These are phyloP conservation scores for Colletotrichum tamarilloi DNA, from an alignment of 2,329 filamentous ascomycete species.

Conservation along the genomic window DNA sequence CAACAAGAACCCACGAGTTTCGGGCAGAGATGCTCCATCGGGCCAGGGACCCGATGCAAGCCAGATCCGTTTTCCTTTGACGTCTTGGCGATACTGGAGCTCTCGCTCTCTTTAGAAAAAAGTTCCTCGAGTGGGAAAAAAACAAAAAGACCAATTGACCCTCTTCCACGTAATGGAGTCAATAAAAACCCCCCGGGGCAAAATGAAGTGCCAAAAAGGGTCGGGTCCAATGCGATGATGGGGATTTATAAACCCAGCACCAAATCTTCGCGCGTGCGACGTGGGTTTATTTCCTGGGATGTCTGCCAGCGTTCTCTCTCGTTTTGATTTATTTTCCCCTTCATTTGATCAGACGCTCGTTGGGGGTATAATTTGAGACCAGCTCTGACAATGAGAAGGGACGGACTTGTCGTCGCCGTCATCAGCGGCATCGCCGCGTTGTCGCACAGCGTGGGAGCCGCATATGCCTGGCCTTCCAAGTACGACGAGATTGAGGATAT, in stretches of 20 bases:
- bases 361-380: background rate
- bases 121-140: too few species aligned
- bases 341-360: background rate
- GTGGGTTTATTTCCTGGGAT: background rate
- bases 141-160: background rate
- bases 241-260: background rate
- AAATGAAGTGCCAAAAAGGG: background rate
- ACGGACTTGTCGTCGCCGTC: background rate
- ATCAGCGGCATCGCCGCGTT: background rate
- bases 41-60: conserved; percentile 26
- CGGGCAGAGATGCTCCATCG: conserved; percentile 22
- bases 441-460: background rate
- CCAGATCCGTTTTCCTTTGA: conserved; percentile 8
- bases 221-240: conserved; percentile 17
- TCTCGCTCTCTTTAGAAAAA: background rate
- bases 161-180: conserved; percentile 21
- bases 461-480: conserved; percentile 38
- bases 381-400: background rate
- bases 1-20: conserved; percentile 3
- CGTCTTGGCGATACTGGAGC: conserved; percentile 14
- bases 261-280: background rate
- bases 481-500: conserved; percentile 39
- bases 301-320: background rate
- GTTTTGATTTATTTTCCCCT: background rate
- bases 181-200: background rate